Evolutionary conservation across 2,329 filamentous ascomycete genomes (phyloP), one percentile per base, ranked within the genome.

Genomic region (Cladophialophora psammophila): DNA sequence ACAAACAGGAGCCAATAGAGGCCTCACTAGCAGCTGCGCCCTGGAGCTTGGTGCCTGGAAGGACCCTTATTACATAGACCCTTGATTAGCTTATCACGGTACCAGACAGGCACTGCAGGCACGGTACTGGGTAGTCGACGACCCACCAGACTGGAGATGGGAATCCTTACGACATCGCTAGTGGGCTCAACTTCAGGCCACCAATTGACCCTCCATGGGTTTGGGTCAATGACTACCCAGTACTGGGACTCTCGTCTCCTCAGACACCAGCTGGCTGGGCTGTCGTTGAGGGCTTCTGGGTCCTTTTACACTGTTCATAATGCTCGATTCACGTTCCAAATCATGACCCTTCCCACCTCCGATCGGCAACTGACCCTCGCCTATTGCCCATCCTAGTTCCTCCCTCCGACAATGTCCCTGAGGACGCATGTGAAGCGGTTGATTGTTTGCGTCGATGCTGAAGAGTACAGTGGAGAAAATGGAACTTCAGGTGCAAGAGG

Each of bases 341-440:
- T 4, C n/a, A 48, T 50, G 57, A 48, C 26, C 32, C 7, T 9
- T 15, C 4, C 7, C 40, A 10, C 45, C 3, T 50, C 20, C 20
- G 20, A 10, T 48, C 18, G 9, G 20, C 45, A 31, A 31, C 20
- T 31, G 45, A 50, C 18, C 10, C 45, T 50, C 45, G 15, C 40
- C 15, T 10, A 50, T 12, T 50, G 18, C 15, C 45, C 5, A 5
- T 20, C 20, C 10, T 9, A 50, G 20, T 10, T 31, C 31, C 35
- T 36, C 36, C 20, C n/a, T 10, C n/a, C 52, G 9, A 64, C 55
- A 77, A 74, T 70, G 80, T 85, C 66, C 77, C 78, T 15, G 83
- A 85, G 68, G 80, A 80, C 35, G 75, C 85, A 8, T 36, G 42
- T 64, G n/a, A 70, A 68, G 56, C 63, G 70, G 32, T 32, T 68